Conservation (phyloP, 2,329 filamentous ascomycete genomes). For the Xylaria arbuscula region DNA sequence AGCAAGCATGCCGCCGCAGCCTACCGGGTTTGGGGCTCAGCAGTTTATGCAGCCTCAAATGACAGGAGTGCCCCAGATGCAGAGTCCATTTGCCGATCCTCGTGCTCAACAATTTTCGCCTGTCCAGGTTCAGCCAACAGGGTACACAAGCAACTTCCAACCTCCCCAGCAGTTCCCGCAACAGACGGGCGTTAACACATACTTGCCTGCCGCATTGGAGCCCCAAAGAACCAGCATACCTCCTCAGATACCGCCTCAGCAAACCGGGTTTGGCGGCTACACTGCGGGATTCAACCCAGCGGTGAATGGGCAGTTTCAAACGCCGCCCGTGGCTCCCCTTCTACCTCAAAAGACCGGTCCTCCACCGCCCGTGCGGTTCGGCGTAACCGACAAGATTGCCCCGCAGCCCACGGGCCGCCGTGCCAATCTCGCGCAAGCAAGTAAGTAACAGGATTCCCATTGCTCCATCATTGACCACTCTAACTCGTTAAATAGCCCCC, state of each 20-base stretch:
- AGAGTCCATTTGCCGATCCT: constrained; percentile 56
- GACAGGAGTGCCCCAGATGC: constrained; percentile 55
- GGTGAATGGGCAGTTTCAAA: constrained; percentile 65
- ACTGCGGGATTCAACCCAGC: constrained; percentile 58
- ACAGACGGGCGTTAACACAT: constrained; percentile 67
- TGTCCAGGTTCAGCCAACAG: constrained; percentile 72
- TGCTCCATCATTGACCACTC: constrained; percentile 31
- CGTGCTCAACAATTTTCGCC: constrained; percentile 57
- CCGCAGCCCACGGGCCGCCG: constrained; percentile 89
- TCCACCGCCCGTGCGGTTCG: constrained; percentile 88
- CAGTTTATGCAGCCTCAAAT: constrained; percentile 59
- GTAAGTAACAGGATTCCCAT: constrained; percentile 70
- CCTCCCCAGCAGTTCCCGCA: constrained; percentile 56
- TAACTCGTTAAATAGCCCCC: constrained; percentile 55
- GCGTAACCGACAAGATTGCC: constrained; percentile 79
- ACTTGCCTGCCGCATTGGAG: constrained; percentile 68
- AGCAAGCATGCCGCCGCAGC: constrained; percentile 52
- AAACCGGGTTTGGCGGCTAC: constrained; percentile 62
- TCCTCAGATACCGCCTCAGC: constrained; percentile 59
- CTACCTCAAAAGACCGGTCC: constrained; percentile 86
- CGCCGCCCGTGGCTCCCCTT: constrained; percentile 69
- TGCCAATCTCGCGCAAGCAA: constrained; percentile 93
- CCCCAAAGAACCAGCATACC: constrained; percentile 68
- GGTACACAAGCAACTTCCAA: constrained; percentile 61
- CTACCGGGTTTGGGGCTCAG: constrained; percentile 53